Percentiles rank a stretch among this genome's conserved stretches.
Evolutionary conservation across 179 eudicot genomes (phyloP).

Genomic region (Corrigiola litoralis): DNA sequence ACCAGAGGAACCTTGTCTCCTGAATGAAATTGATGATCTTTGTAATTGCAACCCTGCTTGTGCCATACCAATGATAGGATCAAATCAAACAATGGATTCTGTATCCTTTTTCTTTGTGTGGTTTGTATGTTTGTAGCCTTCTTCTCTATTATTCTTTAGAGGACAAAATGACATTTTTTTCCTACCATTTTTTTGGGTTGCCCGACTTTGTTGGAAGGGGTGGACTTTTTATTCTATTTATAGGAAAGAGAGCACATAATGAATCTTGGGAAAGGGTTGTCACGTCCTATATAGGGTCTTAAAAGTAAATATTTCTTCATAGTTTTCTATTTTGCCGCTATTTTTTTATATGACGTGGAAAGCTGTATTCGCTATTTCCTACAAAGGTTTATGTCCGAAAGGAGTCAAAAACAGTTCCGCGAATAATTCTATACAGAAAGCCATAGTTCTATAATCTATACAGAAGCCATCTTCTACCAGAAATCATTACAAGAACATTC

Average conservation of each 20-base stretch:
- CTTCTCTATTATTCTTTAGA: not conserved
- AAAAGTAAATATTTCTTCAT: too few relatives aligned
- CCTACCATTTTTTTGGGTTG: not conserved
- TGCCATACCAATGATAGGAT: too few relatives aligned
- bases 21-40: slow-evolving; percentile 6
- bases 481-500: slow-evolving; percentile 37
- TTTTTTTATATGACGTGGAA: too few relatives aligned
- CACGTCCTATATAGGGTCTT: too few relatives aligned
- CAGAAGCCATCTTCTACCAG: slow-evolving; percentile 22
- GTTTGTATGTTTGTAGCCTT: not conserved
- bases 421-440: too few relatives aligned
- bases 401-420: too few relatives aligned
- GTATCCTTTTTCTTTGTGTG: not conserved
- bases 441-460: too few relatives aligned
- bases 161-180: not conserved
- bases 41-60: slow-evolving; percentile 1
- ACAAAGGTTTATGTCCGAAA: too few relatives aligned
- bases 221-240: not conserved
- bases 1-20: slow-evolving; percentile 8
- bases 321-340: too few relatives aligned
- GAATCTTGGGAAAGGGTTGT: too few relatives aligned
- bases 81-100: not conserved
- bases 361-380: too few relatives aligned
- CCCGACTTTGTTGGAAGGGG: not conserved
- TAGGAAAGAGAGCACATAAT: too few relatives aligned